Evolutionary conservation across 2,329 filamentous ascomycete genomes (phyloP), one percentile per base, ranked within the genome.

Genomic region (Pezicula radicicola): DNA sequence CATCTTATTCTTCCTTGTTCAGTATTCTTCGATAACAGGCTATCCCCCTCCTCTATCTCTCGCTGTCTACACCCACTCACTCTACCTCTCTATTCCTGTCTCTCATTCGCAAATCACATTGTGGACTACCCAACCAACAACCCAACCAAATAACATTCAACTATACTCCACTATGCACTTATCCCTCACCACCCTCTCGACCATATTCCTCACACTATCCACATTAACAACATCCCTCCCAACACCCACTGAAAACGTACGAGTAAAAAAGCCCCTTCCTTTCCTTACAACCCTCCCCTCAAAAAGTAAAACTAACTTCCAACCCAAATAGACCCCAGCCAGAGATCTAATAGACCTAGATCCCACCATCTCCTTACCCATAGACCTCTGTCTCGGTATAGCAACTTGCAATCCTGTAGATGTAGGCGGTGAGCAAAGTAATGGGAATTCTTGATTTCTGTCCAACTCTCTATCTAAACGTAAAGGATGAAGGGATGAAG

Each of bases 361-460:
- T 25, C 55, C 51, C n/a, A 40, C 13, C 2, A 35, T 56, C 3
- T 36, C 53, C 35, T 19, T 51, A 6, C 39, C 54, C n/a, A 54
- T 55, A 13, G 28, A 60, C 40, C 39, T 57, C 9, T 60, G 58
- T 44, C 2, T 54, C 10, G 58, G 58, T 4, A 57, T 60, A 40
- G 53, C 56, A 1, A 49, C 54, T 1, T 60, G 58, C 51, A 56
- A 60, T 51, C 58, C 58, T 4, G 53, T 60, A n/a, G 54, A 42
- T 41, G 56, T 58, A n/a, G 18, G 7, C n/a, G 37, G 37, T 16
- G 43, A 35, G 9, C 35, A 51, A 16, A 47, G 15, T 40, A 46
- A 25, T 16, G 41, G 19, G 28, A 28, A 48, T 43, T 35, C 37
- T 18, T 2, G 9, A 44, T 43, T 43, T 19, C 21, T 21, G 5